Conservation (phyloP, 495 filamentous ascomycete genomes). For the Letharia lupina region DNA sequence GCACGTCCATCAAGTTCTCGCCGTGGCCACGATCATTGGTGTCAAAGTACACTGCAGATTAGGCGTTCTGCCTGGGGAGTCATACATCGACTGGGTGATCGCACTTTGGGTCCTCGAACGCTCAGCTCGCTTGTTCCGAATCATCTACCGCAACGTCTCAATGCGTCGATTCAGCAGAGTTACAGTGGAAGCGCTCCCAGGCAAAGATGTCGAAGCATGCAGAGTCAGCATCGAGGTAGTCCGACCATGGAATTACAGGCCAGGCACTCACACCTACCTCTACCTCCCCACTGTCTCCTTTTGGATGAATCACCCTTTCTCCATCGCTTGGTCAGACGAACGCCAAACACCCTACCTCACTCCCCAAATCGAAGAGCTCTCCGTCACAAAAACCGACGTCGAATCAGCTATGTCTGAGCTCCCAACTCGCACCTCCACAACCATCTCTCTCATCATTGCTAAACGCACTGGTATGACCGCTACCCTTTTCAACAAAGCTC, state of each 20-base stretch:
- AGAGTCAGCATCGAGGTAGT: conserved; percentile 63
- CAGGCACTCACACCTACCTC: conserved; percentile 73
- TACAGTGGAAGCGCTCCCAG: conserved; percentile 44
- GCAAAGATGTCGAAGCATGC: conserved; percentile 38
- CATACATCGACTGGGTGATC: conserved; percentile 53
- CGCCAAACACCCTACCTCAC: conserved; percentile 20
- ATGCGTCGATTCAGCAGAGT: conserved; percentile 35
- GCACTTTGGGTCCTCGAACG: conserved; percentile 61
- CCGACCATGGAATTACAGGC: conserved; percentile 62
- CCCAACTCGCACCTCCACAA: conserved; percentile 37
- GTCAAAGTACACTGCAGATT: conserved; percentile 63
- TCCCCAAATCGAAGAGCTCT: conserved; percentile 37
- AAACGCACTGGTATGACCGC: conserved; percentile 79
- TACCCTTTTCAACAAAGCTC: conserved; percentile 60
- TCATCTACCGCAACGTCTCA: conserved; percentile 53
- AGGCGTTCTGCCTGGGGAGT: conserved; percentile 50
- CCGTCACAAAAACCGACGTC: conserved; percentile 16
- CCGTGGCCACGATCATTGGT: conserved; percentile 53
- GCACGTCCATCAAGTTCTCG: conserved; percentile 63
- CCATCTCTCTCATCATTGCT: conserved; percentile 69
- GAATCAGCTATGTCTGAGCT: conserved; percentile 24
- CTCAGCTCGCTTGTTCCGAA: conserved; percentile 41
- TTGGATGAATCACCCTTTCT: conserved; percentile 59
- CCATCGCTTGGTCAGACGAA: conserved; percentile 44
- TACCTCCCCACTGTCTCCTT: conserved; percentile 70